Base-by-base conservation (phyloP, 2,329 filamentous ascomycete genomes). In the Plenodomus lindquistii region DNA sequence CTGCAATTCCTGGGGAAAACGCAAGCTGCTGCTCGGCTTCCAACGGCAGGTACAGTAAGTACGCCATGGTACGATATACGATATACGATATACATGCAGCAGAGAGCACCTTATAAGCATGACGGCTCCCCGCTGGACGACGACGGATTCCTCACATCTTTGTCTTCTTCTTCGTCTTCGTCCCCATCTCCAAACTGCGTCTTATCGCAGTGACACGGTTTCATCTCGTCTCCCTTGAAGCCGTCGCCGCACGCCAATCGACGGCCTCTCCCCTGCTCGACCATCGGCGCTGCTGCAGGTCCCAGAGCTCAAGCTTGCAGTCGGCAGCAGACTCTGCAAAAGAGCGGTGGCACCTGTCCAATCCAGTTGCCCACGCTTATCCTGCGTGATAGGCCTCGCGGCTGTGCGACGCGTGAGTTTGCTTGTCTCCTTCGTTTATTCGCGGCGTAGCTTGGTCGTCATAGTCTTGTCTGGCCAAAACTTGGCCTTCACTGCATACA, bases 321-420 rank as follows among this genome's bases (percentile, higher is more conserved):
- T 27, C 35, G 18, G 24, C 40, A 41, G 48, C 29, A 24, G 37
- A 38, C 44, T 21, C 18, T 31, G 42, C 37, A 51, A 64, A 65
- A 62, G 49, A 63, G 64, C 65, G 60, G 62, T 68, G 61, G 60
- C 55, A 55, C 55, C 50, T 51, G 54, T 44, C 68, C 67, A 71
- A 70, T 71, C 68, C 67, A 46, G 55, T 37, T 10, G 24, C 39
- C 11, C 40, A 21, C 21, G 19, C 59, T 67, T 67, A 66, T 67
- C 66, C 43, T 24, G 22, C n/a, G n/a, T n/a, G n/a, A n/a, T n/a
- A n/a, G n/a, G n/a, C n/a, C n/a, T n/a, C n/a, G n/a, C n/a, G n/a
- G n/a, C 22, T 24, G 42, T 19, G 37, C 46, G 36, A 44, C 3
- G 18, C 27, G 46, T 40, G 36, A 44, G 31, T 42, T 45, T 44